Evolutionary conservation across 441 rosid genomes (phyloP).

Genomic region (Arabidopsis lyrata): DNA sequence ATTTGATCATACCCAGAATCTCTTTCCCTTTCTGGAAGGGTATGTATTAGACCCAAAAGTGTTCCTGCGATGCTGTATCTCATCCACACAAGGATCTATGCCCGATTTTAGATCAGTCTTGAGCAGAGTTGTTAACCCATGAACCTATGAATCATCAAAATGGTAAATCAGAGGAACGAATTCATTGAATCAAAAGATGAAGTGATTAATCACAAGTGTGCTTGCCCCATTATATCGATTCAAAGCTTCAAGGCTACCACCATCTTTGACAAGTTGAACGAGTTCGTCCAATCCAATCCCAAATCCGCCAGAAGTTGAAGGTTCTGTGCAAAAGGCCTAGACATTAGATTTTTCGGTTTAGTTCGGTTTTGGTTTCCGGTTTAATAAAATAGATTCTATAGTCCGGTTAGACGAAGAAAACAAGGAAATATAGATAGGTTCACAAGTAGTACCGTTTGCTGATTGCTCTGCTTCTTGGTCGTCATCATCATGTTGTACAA

Average conservation of each 20-base stretch:
- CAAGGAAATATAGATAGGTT: too few species aligned
- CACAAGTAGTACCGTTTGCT: too few species aligned
- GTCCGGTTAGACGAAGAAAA: not conserved
- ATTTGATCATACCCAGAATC: slow-evolving; percentile 64
- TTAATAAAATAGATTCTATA: too few species aligned
- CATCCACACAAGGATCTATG: slow-evolving; percentile 56
- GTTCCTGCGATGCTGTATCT: slow-evolving; percentile 60
- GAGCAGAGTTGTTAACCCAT: slow-evolving; percentile 60
- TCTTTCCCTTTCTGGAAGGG: slow-evolving; percentile 71
- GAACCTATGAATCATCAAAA: slow-evolving; percentile 52
- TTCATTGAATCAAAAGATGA: too few species aligned
- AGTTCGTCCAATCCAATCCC: slow-evolving; percentile 66
- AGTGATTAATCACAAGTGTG: not conserved
- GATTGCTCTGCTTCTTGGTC: too few species aligned
- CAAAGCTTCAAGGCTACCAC: slow-evolving; percentile 56
- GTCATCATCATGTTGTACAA: too few species aligned
- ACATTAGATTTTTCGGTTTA: not conserved
- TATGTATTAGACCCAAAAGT: slow-evolving; percentile 84
- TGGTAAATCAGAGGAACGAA: slow-evolving; percentile 7
- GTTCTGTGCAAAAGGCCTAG: slow-evolving; percentile 15
- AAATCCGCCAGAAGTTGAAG: slow-evolving; percentile 53
- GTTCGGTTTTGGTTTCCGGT: not conserved
- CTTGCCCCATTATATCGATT: slow-evolving; percentile 73
- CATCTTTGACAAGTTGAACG: slow-evolving; percentile 58
- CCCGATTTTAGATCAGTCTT: slow-evolving; percentile 64